These are phyloP conservation scores for Leccinum imitatum DNA, from an alignment of 768 basidiomycete species.

Conservation along the genomic window DNA sequence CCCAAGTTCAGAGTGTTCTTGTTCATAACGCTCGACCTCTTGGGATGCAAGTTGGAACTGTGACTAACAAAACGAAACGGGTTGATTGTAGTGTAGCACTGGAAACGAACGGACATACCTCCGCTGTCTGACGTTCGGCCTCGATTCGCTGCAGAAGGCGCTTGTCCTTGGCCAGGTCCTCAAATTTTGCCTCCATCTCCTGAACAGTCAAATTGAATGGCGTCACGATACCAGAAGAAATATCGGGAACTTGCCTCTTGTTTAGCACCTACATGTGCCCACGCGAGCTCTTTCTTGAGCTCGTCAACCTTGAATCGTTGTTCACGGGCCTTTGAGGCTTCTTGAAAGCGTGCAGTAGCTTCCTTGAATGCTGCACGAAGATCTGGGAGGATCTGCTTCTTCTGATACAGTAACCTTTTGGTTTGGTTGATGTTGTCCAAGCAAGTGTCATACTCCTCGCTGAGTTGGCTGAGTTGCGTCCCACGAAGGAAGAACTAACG, in stretches of 20 bases:
- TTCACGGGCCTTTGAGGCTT: constrained; percentile 72
- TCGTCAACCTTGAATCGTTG: constrained; percentile 67
- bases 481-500: constrained; percentile 90
- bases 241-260: constrained; percentile 47
- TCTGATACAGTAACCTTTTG: constrained; percentile 60
- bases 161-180: constrained; percentile 40
- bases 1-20: constrained; percentile 42
- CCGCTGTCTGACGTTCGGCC: constrained; percentile 36
- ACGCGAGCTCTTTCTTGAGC: constrained; percentile 79
- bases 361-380: constrained; percentile 58
- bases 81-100: background rate
- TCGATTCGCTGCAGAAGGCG: constrained; percentile 41
- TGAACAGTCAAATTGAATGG: constrained; percentile 15
- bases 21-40: constrained; percentile 39
- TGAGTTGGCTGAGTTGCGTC: constrained; percentile 86
- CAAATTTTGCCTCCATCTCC: constrained; percentile 46
- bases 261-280: constrained; percentile 80
- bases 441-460: constrained; percentile 81
- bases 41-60: constrained; percentile 35
- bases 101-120: constrained; percentile 31
- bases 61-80: constrained; percentile 23
- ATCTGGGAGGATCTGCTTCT: constrained; percentile 78
- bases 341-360: constrained; percentile 59
- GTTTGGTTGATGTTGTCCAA: constrained; percentile 71
- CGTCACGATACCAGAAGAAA: background rate